These are phyloP conservation scores for Monosporascus sp. DNA, from an alignment of 2,329 filamentous ascomycete genomes.

Conservation along the genomic window DNA sequence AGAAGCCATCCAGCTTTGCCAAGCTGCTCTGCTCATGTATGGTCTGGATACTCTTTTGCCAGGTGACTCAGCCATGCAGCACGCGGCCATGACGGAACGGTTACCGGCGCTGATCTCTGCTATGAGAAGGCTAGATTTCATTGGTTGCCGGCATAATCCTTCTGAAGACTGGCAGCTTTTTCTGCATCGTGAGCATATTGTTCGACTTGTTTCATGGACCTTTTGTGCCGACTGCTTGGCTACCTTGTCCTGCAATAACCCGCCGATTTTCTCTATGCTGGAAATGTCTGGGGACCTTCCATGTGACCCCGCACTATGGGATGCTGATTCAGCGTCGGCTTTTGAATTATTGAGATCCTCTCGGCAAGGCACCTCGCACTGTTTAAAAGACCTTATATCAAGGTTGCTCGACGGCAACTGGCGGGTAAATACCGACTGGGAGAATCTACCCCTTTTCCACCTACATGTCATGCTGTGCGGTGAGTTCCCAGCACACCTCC, in stretches of 20 bases:
- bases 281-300: constrained; percentile 8
- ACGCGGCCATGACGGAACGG: neutral
- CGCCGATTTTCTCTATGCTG: constrained; percentile 1
- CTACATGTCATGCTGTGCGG: neutral
- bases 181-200: constrained; percentile 1
- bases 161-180: constrained; percentile 2
- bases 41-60: constrained; percentile 2
- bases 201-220: constrained; percentile 5
- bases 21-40: constrained; percentile 7
- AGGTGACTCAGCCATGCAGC: constrained; percentile 2
- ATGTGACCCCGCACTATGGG: constrained; percentile 1
- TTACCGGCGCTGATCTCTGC: constrained; percentile 1
- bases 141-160: neutral
- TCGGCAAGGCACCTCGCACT: neutral
- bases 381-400: neutral
- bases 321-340: neutral
- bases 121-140: constrained; percentile 1
- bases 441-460: neutral
- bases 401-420: neutral
- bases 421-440: neutral
- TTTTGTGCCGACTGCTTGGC: constrained; percentile 3
- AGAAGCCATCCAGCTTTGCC: constrained; percentile 2
- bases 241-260: constrained; percentile 5
- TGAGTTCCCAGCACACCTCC: neutral
- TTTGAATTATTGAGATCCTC: neutral